A percentile compares a stretch with the other conserved stretches of the same genome.
Conservation (phyloP, 768 basidiomycete genomes). For the Tricholomella constricta region DNA sequence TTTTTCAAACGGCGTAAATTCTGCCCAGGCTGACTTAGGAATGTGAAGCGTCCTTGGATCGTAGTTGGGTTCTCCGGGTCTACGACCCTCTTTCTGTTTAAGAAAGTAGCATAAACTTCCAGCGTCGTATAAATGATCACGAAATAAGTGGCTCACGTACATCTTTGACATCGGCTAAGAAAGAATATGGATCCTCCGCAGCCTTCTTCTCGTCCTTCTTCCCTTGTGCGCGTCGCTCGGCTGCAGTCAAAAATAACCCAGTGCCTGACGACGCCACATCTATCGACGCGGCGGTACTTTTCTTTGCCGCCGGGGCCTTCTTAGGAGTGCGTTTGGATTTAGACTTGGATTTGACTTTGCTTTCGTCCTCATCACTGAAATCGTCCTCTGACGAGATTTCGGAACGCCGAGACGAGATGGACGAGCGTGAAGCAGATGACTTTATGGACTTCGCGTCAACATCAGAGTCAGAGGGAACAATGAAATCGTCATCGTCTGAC, state of each 20-base stretch:
- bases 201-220: constrained; percentile 85
- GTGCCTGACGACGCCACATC: constrained; percentile 27
- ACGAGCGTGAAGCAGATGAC: constrained; percentile 54
- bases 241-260: constrained; percentile 73
- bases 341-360: constrained; percentile 38
- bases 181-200: constrained; percentile 73
- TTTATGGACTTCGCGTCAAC: constrained; percentile 50
- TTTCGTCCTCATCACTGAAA: constrained; percentile 43
- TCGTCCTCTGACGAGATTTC: constrained; percentile 35
- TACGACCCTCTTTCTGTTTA: constrained; percentile 73
- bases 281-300: constrained; percentile 15
- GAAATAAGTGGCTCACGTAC: constrained; percentile 38
- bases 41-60: constrained; percentile 89
- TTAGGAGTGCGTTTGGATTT: constrained; percentile 29
- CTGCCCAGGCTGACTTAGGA: constrained; percentile 72
- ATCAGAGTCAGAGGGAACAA: constrained; percentile 67
- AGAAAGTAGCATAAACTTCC: constrained; percentile 9
- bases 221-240: constrained; percentile 72
- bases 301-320: constrained; percentile 27
- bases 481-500: constrained; percentile 70
- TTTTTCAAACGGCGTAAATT: constrained; percentile 94
- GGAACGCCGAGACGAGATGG: constrained; percentile 47
- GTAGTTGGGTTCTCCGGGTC: constrained; percentile 82
- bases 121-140: not conserved
- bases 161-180: constrained; percentile 73